phyloP scores from a whole-genome alignment of 164 flowering plant genomes.

The Piper betle region DNA sequence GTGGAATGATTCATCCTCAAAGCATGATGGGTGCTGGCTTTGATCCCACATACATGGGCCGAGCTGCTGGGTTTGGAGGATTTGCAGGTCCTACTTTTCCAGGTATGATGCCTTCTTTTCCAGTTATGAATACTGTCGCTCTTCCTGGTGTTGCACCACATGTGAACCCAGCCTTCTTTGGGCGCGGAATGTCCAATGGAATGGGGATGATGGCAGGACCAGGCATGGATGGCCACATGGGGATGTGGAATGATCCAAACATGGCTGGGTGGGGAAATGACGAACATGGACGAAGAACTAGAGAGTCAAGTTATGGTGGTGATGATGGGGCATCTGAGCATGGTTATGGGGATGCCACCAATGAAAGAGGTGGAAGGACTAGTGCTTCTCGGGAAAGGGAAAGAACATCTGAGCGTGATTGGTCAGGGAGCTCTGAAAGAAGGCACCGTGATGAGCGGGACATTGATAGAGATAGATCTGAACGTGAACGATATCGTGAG shows the following conservation, averaged over 20 bases:
- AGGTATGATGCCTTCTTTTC: conserved; percentile 63
- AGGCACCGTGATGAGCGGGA: conserved; percentile 55
- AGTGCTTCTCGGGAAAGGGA: conserved; percentile 52
- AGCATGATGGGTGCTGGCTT: conserved; percentile 61
- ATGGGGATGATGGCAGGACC: conserved; percentile 58
- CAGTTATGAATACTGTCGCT: conserved; percentile 43
- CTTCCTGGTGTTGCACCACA: conserved; percentile 69
- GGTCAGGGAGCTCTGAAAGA: conserved; percentile 43
- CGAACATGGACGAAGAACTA: conserved; percentile 37
- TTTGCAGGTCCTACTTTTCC: conserved; percentile 52
- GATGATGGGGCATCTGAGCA: conserved; percentile 64
- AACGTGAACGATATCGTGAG: conserved; percentile 56
- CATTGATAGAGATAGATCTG: conserved; percentile 48
- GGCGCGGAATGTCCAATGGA: conserved; percentile 52
- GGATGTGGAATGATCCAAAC: conserved; percentile 57
- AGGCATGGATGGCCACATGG: conserved; percentile 54
- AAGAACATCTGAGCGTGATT: conserved; percentile 49
- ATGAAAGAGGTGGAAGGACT: conserved; percentile 43
- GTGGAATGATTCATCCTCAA: conserved; percentile 63
- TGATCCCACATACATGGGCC: conserved; percentile 64
- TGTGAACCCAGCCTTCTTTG: conserved; percentile 73
- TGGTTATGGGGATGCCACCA: conserved; percentile 47
- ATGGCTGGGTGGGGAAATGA: conserved; percentile 61
- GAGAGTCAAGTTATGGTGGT: conserved; percentile 63
- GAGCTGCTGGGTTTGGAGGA: conserved; percentile 59